Evolutionary conservation across 345 rosid species (phyloP).

Genomic region (Corchorus capsularis): DNA sequence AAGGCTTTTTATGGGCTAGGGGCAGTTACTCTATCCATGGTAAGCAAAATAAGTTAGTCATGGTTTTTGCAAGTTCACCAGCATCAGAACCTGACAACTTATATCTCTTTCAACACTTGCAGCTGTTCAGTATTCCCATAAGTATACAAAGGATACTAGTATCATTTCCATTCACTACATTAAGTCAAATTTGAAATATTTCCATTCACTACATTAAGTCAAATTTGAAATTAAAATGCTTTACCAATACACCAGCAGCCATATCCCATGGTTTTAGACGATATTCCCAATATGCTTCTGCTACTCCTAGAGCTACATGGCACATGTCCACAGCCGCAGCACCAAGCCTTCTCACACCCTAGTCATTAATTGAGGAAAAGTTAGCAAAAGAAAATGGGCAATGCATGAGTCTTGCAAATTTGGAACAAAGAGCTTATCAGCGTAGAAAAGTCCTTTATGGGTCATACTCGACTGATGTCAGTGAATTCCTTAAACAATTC

Average conservation of each 20-base stretch:
- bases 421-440: neutral
- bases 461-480: conserved; percentile 75
- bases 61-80: neutral
- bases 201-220: neutral
- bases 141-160: neutral
- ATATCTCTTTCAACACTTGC: conserved; percentile 1
- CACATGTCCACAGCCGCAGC: conserved; percentile 99
- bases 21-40: neutral
- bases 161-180: neutral
- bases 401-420: neutral
- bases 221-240: neutral
- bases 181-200: neutral
- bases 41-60: neutral
- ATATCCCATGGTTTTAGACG: conserved; percentile 99
- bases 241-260: conserved; percentile 99
- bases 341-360: conserved; percentile 96
- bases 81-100: neutral
- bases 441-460: neutral
- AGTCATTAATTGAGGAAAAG: conserved; percentile 18
- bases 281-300: conserved; percentile 92
- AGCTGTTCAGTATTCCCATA: neutral
- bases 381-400: neutral
- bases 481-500: conserved; percentile 94
- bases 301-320: conserved; percentile 92
- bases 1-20: neutral